Base-by-base conservation (phyloP, 2,329 filamentous ascomycete species). In the Tolypocladium endophyticum region DNA sequence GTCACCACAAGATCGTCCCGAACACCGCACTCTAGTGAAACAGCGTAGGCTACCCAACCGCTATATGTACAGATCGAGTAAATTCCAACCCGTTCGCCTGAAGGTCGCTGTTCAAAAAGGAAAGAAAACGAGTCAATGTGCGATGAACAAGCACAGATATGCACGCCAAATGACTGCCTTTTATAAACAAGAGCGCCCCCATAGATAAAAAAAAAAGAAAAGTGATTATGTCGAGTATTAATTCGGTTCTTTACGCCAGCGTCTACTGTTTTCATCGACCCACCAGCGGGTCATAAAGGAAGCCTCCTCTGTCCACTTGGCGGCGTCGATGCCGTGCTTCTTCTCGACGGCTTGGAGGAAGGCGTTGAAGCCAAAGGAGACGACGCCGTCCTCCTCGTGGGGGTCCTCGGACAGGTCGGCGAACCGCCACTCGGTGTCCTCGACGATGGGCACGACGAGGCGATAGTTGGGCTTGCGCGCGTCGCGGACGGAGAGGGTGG, bases 241-340 rank as follows among this genome's bases (percentile, higher is more conserved):
- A n/a, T 18, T 57, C 11, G 60, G 60, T 23, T 58, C 65, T 62
- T 67, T 71, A 39, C 67, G 70, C 66, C 69, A 74, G 55, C 71
- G 69, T 59, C 66, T 73, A 45, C 63, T 69, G 43, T 74, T 73
- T 59, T 73, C 70, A 50, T 71, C 67, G 1, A 72, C 69, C 63
- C 69, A 73, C 71, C 72, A 73, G 16, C 69, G 63, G 4, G 69
- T 67, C 23, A 72, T 61, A 33, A 70, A 70, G 6, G 70, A 66
- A 0, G 67, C 72, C 53, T 71, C 69, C 59, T 73, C 69, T 1
- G 64, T 67, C 71, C 71, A 72, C n/a, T 64, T 64, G 4, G 70
- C 65, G 2, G 66, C 64, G 4, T 69, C 69, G 4, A 62, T 53
- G 3, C 71, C 70, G 25, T 67, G 63, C n/a, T 65, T 55, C 2